A percentile compares a stretch with the other conserved stretches of the same genome.
Conservation (phyloP, 2,329 filamentous ascomycete species). For the Sclerotinia subarctica region DNA sequence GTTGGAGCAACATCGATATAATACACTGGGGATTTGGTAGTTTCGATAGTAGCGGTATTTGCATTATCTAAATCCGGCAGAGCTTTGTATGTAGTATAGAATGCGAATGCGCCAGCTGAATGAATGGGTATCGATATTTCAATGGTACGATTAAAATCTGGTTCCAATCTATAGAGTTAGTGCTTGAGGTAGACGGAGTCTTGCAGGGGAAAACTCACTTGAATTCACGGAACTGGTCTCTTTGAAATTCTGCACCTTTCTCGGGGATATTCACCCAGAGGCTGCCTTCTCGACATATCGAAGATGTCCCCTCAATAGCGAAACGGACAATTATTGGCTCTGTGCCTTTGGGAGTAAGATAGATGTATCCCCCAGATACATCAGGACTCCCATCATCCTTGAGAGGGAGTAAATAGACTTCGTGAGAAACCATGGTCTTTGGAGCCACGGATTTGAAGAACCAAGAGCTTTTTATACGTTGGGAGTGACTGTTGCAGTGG, state of each 20-base stretch:
- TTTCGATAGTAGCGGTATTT: conserved; percentile 47
- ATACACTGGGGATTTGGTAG: conserved; percentile 71
- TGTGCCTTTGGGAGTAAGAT: conserved; percentile 71
- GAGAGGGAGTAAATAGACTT: conserved; percentile 85
- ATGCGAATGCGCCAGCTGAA: conserved; percentile 83
- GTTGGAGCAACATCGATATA: conserved; percentile 92
- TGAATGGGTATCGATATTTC: conserved; percentile 86
- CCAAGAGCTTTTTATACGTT: conserved; percentile 10
- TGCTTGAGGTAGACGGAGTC: neutral
- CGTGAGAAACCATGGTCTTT: conserved; percentile 60
- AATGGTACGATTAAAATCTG: conserved; percentile 89
- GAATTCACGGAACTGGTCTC: conserved; percentile 79
- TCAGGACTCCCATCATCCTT: conserved; percentile 92
- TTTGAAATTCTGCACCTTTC: conserved; percentile 69
- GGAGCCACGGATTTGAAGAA: conserved; percentile 48
- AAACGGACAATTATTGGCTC: conserved; percentile 82
- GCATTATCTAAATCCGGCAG: conserved; percentile 67
- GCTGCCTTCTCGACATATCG: conserved; percentile 90
- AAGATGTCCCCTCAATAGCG: conserved; percentile 89
- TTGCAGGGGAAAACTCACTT: conserved; percentile 58
- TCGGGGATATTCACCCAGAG: conserved; percentile 95
- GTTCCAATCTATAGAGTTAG: conserved; percentile 61
- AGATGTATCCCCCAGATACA: conserved; percentile 86
- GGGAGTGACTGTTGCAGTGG: neutral
- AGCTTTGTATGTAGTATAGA: conserved; percentile 88